Conservation (phyloP, 2,329 filamentous ascomycete genomes). For the Phaeophleospora eucalypticola region DNA sequence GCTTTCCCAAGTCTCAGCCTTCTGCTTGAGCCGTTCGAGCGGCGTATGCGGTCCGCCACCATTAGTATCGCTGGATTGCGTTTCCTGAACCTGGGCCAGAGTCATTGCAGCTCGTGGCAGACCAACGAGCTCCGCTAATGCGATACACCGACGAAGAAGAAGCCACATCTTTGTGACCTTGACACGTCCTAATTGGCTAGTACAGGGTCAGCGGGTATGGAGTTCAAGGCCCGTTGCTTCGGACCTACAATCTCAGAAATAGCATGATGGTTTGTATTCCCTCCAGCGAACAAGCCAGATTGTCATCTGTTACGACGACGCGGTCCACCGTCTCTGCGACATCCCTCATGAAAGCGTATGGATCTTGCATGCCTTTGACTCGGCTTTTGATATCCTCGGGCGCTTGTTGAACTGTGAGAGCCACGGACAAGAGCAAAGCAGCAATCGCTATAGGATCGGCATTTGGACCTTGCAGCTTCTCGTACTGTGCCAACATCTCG, state of each 20-base stretch:
- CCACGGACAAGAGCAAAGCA: constrained; percentile 27
- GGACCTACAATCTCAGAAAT: constrained; percentile 32
- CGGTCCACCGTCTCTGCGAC: constrained; percentile 28
- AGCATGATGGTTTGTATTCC: constrained; percentile 33
- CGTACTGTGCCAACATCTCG: constrained; percentile 27
- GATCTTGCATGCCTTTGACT: constrained; percentile 10
- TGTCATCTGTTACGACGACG: constrained; percentile 30
- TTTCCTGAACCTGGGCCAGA: too few relatives aligned
- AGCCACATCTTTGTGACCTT: constrained; percentile 37
- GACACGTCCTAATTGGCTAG: too few relatives aligned
- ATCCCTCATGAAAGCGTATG: constrained; percentile 22
- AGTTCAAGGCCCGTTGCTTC: too few relatives aligned
- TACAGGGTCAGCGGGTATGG: too few relatives aligned
- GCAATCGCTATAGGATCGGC: constrained; percentile 25
- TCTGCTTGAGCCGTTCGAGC: too few relatives aligned
- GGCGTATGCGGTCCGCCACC: too few relatives aligned
- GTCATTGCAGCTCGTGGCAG: too few relatives aligned
- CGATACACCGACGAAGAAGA: constrained; percentile 34
- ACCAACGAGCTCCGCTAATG: constrained; percentile 38
- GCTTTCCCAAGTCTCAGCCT: too few relatives aligned
- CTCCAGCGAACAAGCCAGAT: constrained; percentile 30
- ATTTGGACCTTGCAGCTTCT: constrained; percentile 20
- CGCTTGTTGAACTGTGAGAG: constrained; percentile 29
- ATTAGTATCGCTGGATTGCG: too few relatives aligned
- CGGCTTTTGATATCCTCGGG: constrained; percentile 11